Conservation (phyloP, 148 eudicot species). For the Arctostaphylos glauca region DNA sequence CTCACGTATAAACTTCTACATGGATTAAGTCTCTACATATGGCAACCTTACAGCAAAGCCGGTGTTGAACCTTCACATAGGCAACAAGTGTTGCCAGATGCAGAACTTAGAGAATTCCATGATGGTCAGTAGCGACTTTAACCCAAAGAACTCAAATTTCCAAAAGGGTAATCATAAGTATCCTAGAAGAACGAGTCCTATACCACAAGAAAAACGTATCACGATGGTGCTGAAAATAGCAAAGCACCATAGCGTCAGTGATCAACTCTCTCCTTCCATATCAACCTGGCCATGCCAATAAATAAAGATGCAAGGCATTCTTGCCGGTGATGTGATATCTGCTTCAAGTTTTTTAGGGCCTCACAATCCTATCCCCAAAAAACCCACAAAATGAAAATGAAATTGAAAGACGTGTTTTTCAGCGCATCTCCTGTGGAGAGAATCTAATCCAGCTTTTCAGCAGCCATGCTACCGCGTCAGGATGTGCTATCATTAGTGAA, state of each 20-base stretch:
- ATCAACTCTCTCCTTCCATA: too few species aligned
- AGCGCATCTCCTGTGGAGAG: neutral
- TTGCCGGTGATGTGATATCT: neutral
- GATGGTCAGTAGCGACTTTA: neutral
- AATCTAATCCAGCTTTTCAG: neutral
- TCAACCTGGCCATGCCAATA: neutral
- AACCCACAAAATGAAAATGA: neutral
- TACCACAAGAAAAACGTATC: neutral
- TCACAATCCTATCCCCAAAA: neutral
- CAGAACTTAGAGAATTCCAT: neutral
- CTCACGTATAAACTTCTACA: neutral
- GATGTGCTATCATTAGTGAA: neutral
- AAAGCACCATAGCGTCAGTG: too few species aligned
- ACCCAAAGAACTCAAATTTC: neutral
- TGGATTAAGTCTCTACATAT: too few species aligned
- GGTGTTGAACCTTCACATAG: neutral
- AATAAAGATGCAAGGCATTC: neutral
- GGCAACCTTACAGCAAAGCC: neutral
- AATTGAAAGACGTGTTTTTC: too few species aligned
- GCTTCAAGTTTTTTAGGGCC: neutral
- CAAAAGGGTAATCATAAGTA: too few species aligned
- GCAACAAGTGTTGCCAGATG: neutral
- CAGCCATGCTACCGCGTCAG: neutral
- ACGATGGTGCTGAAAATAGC: neutral
- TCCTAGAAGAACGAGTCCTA: neutral